Evolutionary conservation across 805 yeast genomes (phyloP).

Genomic region (Hanseniaspora thailandica): DNA sequence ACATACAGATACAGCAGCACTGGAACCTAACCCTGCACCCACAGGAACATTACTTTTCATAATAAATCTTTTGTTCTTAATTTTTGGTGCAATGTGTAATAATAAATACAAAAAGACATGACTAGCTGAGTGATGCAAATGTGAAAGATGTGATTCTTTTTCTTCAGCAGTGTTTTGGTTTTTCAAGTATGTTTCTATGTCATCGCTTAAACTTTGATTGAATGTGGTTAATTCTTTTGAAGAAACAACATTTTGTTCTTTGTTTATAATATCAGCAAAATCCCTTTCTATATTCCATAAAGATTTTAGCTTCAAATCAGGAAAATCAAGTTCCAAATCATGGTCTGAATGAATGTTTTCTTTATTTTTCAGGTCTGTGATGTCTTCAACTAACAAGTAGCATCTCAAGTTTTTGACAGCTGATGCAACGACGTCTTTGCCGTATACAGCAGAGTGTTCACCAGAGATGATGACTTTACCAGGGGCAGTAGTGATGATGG

Average conservation of each 20-base stretch:
- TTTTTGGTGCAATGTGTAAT: conserved; percentile 41
- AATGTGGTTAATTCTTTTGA: conserved; percentile 36
- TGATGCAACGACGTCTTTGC: conserved; percentile 92
- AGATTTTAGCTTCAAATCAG: conserved; percentile 61
- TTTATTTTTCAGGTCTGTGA: conserved; percentile 23
- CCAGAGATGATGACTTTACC: conserved; percentile 95
- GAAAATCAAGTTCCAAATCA: conserved; percentile 56
- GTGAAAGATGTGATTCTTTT: conserved; percentile 34
- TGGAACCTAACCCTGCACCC: conserved; percentile 94
- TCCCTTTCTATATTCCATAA: conserved; percentile 39
- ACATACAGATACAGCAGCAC: conserved; percentile 82
- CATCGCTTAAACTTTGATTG: conserved; percentile 29
- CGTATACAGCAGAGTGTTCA: conserved; percentile 91
- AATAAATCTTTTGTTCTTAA: conserved; percentile 46
- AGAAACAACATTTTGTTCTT: conserved; percentile 16
- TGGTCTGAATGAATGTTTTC: conserved; percentile 27
- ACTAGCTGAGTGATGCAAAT: conserved; percentile 65
- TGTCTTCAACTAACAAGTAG: conserved; percentile 48
- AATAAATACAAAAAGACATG: conserved; percentile 73
- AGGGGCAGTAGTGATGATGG: conserved; percentile 81
- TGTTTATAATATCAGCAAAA: not conserved
- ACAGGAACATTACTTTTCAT: conserved; percentile 80
- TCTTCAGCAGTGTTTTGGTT: conserved; percentile 26
- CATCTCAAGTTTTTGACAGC: conserved; percentile 72
- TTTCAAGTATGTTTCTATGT: conserved; percentile 43